A percentile compares a stretch with the other conserved stretches of the same genome.
Evolutionary conservation across 2,329 filamentous ascomycete genomes (phyloP).

Genomic region (Fusarium tupiense): DNA sequence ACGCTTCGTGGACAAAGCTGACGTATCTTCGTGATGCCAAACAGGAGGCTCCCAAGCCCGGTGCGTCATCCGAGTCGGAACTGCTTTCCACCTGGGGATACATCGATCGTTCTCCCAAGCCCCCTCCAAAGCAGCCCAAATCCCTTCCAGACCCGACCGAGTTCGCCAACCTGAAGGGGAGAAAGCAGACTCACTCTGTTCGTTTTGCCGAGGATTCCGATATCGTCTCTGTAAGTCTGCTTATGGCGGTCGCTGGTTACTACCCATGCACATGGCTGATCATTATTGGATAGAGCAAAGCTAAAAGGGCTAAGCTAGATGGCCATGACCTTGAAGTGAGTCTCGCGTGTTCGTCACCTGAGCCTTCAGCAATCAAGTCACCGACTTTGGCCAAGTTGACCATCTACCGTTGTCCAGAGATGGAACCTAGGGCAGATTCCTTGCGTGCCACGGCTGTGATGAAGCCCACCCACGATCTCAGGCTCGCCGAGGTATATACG

Average conservation of each 20-base stretch:
- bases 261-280: neutral
- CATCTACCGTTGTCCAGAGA: neutral
- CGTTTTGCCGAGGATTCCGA: neutral
- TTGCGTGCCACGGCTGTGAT: neutral
- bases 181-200: neutral
- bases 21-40: neutral
- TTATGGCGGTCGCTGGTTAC: neutral
- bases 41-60: neutral
- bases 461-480: neutral
- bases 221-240: neutral
- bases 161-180: neutral
- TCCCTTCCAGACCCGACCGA: neutral
- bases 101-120: neutral
- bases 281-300: neutral
- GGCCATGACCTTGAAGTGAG: neutral
- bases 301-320: neutral
- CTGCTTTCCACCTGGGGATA: neutral
- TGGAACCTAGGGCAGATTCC: neutral
- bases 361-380: neutral
- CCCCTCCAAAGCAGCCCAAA: neutral
- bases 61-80: neutral
- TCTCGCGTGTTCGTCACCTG: neutral
- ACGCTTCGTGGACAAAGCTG: neutral
- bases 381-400: neutral
- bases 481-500: too few species aligned